Evolutionary conservation across 805 yeast genomes (phyloP), one percentile per base, ranked within the genome.

Genomic region (Isabelozyma heimii): DNA sequence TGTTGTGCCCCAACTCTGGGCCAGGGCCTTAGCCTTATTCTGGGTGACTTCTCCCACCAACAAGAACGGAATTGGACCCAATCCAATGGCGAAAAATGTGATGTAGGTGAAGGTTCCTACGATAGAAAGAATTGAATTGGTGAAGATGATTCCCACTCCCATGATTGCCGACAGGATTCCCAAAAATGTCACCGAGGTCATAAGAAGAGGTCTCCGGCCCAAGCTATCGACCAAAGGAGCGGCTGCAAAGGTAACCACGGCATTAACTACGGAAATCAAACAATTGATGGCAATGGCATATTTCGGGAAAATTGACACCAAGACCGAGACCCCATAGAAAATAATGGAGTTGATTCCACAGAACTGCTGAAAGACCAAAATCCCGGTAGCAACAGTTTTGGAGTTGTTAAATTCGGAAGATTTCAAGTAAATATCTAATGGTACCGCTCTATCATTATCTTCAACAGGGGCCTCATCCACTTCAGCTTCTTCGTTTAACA

Each of bases 31-130:
- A 1, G 92, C 92, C 50, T 83, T 82, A 1, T 79, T 70, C 51
- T 91, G 95, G 0, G 96, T 86, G n/a, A 92, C 84, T 63, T 94
- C 98, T 6, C 96, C 82, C 9, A 92, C 85, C 46, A 91, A 69
- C 55, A 92, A 70, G 69, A 94, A 92, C 40, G 99, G 99, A 47
- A 94, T 91, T 6, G 99, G 99, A 0, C 99, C 99, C 52, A 91
- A 65, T 0, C 99, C 99, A 33, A 87, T 71, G 0, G 97, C 98
- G 72, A 92, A 94, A 26, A 90, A 80, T 0, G 87, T 83, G 44
- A 92, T 91, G 62, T 90, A 91, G 0, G 78, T 61, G 47, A 89
- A 80, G 0, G 91, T 85, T 9, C 91, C 83, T 0, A 78, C 44
- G 0, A 87, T 83, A 0, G 91, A 77, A 12, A 85, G 51, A 0